Percentiles rank a stretch among this genome's conserved stretches.
Evolutionary conservation across 2,329 filamentous ascomycete species (phyloP).

Genomic region (Oidium heveae): DNA sequence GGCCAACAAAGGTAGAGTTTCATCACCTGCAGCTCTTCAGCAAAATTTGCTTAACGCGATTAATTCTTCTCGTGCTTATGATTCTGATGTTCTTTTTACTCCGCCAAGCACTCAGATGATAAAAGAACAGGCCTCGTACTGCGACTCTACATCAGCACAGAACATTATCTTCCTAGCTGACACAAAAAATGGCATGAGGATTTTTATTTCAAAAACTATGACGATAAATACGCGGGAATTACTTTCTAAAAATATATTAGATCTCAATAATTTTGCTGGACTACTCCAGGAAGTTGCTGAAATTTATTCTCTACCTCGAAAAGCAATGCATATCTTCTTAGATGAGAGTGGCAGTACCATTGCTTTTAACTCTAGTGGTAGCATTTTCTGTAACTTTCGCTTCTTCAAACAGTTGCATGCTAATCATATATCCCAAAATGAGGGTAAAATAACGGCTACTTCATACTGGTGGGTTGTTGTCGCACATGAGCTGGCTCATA

Average conservation of each 20-base stretch:
- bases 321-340: slow-evolving; percentile 65
- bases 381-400: slow-evolving; percentile 79
- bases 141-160: slow-evolving; percentile 49
- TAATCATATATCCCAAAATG: slow-evolving; percentile 18
- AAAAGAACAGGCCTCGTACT: slow-evolving; percentile 66
- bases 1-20: slow-evolving; percentile 20
- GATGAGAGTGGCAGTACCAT: slow-evolving; percentile 60
- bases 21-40: slow-evolving; percentile 33
- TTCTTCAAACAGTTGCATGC: slow-evolving; percentile 66
- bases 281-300: slow-evolving; percentile 43
- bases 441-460: slow-evolving; percentile 38
- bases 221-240: slow-evolving; percentile 20
- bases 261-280: slow-evolving; percentile 42
- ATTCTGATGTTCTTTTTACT: slow-evolving; percentile 47
- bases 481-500: slow-evolving; percentile 89
- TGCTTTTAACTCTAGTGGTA: slow-evolving; percentile 72
- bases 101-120: slow-evolving; percentile 46
- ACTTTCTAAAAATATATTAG: slow-evolving; percentile 29
- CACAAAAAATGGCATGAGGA: slow-evolving; percentile 43
- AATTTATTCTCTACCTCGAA: slow-evolving; percentile 45
- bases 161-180: slow-evolving; percentile 49
- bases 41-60: slow-evolving; percentile 58
- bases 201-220: slow-evolving; percentile 40
- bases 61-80: slow-evolving; percentile 50
- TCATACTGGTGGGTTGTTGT: slow-evolving; percentile 91